Conservation (phyloP, 805 yeast species). For the Nakazawaea populi region DNA sequence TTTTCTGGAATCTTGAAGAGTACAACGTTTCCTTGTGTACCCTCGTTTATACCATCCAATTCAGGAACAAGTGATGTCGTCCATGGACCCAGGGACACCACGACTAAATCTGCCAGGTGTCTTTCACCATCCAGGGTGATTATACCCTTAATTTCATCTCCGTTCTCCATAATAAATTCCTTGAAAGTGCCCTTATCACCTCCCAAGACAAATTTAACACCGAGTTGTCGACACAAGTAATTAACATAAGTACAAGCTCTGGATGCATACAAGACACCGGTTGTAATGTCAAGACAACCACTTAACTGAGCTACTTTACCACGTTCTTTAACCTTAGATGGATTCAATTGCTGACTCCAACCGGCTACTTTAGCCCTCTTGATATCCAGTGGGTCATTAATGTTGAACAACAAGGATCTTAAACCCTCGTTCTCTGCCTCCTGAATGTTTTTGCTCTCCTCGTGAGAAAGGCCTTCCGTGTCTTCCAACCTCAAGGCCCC, state of each 20-base stretch:
- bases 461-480: conserved; percentile 16
- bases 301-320: conserved; percentile 13
- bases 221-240: conserved; percentile 20
- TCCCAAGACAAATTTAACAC: conserved; percentile 27
- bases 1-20: conserved; percentile 29
- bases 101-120: conserved; percentile 16
- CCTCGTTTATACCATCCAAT: conserved; percentile 30
- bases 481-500: conserved; percentile 25
- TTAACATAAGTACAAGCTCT: conserved; percentile 26
- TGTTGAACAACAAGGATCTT: conserved; percentile 22
- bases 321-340: conserved; percentile 14
- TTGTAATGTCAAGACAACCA: conserved; percentile 24
- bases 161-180: conserved; percentile 14
- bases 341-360: conserved; percentile 18
- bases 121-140: conserved; percentile 18
- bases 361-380: conserved; percentile 26
- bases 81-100: conserved; percentile 19
- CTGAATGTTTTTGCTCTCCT: conserved; percentile 16
- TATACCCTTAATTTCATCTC: conserved; percentile 16
- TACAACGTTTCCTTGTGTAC: conserved; percentile 30
- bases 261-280: conserved; percentile 30
- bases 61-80: conserved; percentile 15
- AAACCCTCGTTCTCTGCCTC: conserved; percentile 22
- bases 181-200: conserved; percentile 23
- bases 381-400: conserved; percentile 22